phyloP scores from a whole-genome alignment of 306 rosid genomes.

The Citrullus mucosospermus region DNA sequence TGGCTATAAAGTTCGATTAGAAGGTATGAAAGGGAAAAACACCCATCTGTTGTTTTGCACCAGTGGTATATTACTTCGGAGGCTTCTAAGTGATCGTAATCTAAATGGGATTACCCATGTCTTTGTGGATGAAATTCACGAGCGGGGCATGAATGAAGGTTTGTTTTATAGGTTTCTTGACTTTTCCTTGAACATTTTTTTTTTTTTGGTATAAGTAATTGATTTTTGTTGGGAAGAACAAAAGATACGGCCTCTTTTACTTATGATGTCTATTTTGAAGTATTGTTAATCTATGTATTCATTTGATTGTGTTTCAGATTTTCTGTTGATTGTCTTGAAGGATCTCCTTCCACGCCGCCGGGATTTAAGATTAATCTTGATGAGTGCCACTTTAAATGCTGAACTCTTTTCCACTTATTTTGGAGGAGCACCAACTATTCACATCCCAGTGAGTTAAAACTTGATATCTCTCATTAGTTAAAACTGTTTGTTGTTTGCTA shows the following conservation, averaged over 20 bases:
- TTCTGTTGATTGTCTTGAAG: slow-evolving; percentile 41
- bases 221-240: neutral
- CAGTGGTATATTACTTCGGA: slow-evolving; percentile 49
- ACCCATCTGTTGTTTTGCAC: slow-evolving; percentile 50
- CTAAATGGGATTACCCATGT: slow-evolving; percentile 46
- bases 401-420: slow-evolving; percentile 43
- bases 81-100: slow-evolving; percentile 44
- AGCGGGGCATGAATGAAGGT: slow-evolving; percentile 64
- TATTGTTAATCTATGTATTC: neutral
- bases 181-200: neutral
- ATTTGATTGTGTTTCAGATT: slow-evolving; percentile 19
- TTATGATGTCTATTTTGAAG: neutral
- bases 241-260: neutral
- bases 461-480: slow-evolving; percentile 4
- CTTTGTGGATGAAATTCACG: slow-evolving; percentile 55
- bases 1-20: slow-evolving; percentile 51
- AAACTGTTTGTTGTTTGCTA: neutral
- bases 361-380: slow-evolving; percentile 38
- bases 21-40: slow-evolving; percentile 50
- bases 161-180: neutral
- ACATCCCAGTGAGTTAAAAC: slow-evolving; percentile 30
- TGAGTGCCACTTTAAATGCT: slow-evolving; percentile 58
- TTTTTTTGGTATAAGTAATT: neutral
- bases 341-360: slow-evolving; percentile 44
- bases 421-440: slow-evolving; percentile 48